These are phyloP conservation scores for Trichoderma koningii DNA, from an alignment of 2,329 filamentous ascomycete species.

Conservation along the genomic window DNA sequence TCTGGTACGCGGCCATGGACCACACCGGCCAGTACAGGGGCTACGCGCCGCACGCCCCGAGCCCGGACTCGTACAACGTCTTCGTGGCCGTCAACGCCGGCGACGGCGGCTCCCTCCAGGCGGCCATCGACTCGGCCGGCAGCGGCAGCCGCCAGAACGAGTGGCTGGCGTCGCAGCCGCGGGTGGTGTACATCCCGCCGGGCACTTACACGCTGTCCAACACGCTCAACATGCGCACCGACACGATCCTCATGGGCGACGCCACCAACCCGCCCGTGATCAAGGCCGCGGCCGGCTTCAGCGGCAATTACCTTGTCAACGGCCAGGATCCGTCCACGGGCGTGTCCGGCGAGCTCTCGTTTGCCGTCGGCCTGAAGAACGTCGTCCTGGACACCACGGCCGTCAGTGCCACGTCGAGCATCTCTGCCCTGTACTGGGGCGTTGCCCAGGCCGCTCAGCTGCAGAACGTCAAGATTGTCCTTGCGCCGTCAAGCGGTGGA, in stretches of 20 bases:
- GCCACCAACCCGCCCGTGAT: constrained; percentile 46
- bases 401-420: constrained; percentile 37
- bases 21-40: constrained; percentile 42
- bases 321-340: constrained; percentile 42
- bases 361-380: constrained; percentile 48
- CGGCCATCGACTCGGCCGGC: constrained; percentile 43
- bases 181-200: constrained; percentile 45
- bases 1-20: constrained; percentile 49
- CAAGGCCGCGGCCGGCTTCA: constrained; percentile 44
- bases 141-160: constrained; percentile 39
- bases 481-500: constrained; percentile 41
- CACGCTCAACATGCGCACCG: constrained; percentile 47
- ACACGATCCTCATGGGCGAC: constrained; percentile 50
- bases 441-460: constrained; percentile 48
- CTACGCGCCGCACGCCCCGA: constrained; percentile 45
- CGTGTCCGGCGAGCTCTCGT: constrained; percentile 43
- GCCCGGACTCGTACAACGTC: constrained; percentile 42
- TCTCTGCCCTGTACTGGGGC: constrained; percentile 48
- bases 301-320: constrained; percentile 39
- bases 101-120: constrained; percentile 43
- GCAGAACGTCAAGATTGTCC: constrained; percentile 47
- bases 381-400: constrained; percentile 46
- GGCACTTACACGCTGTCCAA: constrained; percentile 45
- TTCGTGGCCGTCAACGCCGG: constrained; percentile 43
- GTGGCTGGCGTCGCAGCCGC: constrained; percentile 49